These are phyloP conservation scores for Grigorovia transvaalensis DNA, from an alignment of 805 yeast genomes.

Conservation along the genomic window DNA sequence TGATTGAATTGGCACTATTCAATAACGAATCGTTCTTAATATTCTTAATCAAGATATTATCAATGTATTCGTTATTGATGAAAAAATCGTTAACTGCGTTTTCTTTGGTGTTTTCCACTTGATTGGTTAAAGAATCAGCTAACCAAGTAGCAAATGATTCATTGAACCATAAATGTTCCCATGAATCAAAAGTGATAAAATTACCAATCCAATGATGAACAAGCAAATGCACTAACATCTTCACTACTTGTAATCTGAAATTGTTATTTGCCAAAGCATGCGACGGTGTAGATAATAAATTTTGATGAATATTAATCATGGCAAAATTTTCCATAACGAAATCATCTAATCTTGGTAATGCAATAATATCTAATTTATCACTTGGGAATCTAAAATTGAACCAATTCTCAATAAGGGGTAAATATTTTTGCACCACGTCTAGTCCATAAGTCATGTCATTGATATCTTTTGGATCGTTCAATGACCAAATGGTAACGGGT, in stretches of 20 bases:
- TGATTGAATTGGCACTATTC: constrained; percentile 10
- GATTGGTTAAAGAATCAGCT: constrained; percentile 39
- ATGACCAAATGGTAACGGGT: constrained; percentile 47
- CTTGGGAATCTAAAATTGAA: constrained; percentile 45
- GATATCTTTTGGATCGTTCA: constrained; percentile 31
- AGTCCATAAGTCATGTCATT: constrained; percentile 41
- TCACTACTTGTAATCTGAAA: constrained; percentile 33
- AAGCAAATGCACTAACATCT: constrained; percentile 59
- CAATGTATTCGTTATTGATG: constrained; percentile 12
- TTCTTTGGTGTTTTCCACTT: constrained; percentile 16
- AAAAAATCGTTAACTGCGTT: constrained; percentile 15
- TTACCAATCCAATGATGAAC: constrained; percentile 80
- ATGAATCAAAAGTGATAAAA: constrained; percentile 52
- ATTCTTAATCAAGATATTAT: constrained; percentile 4
- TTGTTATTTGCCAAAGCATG: constrained; percentile 18
- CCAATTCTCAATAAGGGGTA: constrained; percentile 39
- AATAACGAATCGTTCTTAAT: background rate
- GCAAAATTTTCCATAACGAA: constrained; percentile 82
- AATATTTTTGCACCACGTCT: constrained; percentile 34
- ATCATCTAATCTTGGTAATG: constrained; percentile 61
- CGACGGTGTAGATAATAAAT: constrained; percentile 36
- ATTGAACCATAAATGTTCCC: constrained; percentile 64
- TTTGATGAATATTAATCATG: constrained; percentile 47
- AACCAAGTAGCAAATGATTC: constrained; percentile 73
- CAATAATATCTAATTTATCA: constrained; percentile 53